Conservation (phyloP, 2,329 filamentous ascomycete species). For the Cercospora citrullina region DNA sequence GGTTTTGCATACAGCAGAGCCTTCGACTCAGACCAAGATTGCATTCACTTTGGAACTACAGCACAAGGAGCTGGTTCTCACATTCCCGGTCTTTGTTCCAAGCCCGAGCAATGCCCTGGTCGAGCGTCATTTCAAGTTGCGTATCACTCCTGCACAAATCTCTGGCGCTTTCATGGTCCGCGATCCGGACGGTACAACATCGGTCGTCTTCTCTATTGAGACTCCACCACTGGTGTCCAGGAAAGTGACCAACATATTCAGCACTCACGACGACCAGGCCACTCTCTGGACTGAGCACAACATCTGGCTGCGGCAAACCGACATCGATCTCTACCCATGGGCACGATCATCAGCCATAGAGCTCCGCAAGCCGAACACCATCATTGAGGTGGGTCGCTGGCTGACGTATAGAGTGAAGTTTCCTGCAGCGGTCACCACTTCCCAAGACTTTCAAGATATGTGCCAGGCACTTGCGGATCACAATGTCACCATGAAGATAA, state of each 20-base stretch:
- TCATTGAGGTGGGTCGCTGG: constrained; percentile 65
- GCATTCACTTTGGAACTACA: constrained; percentile 47
- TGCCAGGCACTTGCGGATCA: constrained; percentile 65
- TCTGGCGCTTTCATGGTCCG: constrained; percentile 18
- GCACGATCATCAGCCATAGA: constrained; percentile 31
- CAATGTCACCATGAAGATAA: constrained; percentile 61
- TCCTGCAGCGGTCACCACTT: constrained; percentile 20
- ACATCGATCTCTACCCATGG: constrained; percentile 51
- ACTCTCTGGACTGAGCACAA: constrained; percentile 57
- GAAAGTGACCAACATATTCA: constrained; percentile 26
- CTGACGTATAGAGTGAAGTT: constrained; percentile 59
- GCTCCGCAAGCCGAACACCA: constrained; percentile 51
- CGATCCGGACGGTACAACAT: constrained; percentile 26
- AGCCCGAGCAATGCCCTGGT: background rate
- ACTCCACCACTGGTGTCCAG: constrained; percentile 36
- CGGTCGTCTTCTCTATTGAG: constrained; percentile 43
- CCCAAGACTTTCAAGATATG: constrained; percentile 33
- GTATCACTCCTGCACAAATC: constrained; percentile 31
- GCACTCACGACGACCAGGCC: constrained; percentile 45
- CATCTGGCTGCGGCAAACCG: constrained; percentile 64
- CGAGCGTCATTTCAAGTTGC: constrained; percentile 26
- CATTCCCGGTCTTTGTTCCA: constrained; percentile 40
- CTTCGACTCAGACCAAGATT: constrained; percentile 30
- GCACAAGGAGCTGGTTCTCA: constrained; percentile 47
- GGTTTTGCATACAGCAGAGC: constrained; percentile 53